Evolutionary conservation across 1,284 basidiomycete species (phyloP), one percentile per base, ranked within the genome.

Genomic region (Butyriboletus appendiculatus): DNA sequence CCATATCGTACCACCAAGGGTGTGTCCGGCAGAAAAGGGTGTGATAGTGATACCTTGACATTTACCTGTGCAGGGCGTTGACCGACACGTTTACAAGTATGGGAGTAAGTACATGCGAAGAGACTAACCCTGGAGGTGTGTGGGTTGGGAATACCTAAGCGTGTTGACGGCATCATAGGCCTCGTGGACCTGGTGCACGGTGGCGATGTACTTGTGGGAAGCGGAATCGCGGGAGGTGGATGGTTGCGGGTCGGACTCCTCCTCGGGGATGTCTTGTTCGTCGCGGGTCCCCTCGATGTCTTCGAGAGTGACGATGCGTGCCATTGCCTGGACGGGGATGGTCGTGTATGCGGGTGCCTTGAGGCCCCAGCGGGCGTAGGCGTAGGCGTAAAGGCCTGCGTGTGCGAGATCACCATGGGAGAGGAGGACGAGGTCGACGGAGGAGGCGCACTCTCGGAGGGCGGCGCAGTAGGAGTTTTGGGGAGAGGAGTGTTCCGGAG

Each of bases 1-100:
- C 96, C 96, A 99, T 60, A 99, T 91, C 3, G 96, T 95, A 46
- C 96, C 97, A 61, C 97, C 97, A 18, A 99, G 84, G 0, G 94
- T 93, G 71, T 98, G 96, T 0, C 97, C 97, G 12, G 95, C 92
- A 60, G 92, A 92, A 76, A 97, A 98, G 0, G 97, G 96, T 16
- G 96, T 97, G 58, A 99, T 90, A 0, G 96, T 96, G 59, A 98
- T 78, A 48, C 92, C 92, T 67, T 94, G 92, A 62, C 90, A 90
- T 74, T 92, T 92, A 45, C 92, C 92, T 93, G 67, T 35, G 51
- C 37, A 35, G 18, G 37, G 44, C 11, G 35, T 50, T 18, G 45
- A 52, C 47, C 32, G 40, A 50, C 9, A 38, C 51, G 33, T 32
- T 55, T 44, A 45, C 39, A 16, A 35, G 42, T 40, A 45, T n/a